phyloP scores from a whole-genome alignment of 73 alveolate genomes.

The Effrenium voratum region DNA sequence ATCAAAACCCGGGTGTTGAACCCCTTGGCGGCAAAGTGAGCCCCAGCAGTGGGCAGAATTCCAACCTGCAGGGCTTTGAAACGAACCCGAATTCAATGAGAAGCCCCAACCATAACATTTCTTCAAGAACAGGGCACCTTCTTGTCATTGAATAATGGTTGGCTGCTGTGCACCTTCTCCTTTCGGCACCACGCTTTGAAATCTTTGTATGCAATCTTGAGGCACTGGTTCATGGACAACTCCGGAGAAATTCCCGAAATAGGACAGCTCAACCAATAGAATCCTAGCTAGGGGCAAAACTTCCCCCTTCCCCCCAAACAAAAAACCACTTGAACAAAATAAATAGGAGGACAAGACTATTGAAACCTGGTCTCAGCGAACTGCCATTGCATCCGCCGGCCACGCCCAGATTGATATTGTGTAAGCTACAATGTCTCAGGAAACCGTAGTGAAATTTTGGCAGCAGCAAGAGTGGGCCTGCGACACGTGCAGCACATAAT shows the following conservation, averaged over 20 bases:
- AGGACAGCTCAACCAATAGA: conserved; percentile 3
- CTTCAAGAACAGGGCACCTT: background rate
- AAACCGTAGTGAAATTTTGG: background rate
- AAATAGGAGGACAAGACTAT: too few relatives aligned
- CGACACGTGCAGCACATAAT: too few relatives aligned
- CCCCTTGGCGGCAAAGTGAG: conserved; percentile 25
- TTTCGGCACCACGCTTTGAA: background rate
- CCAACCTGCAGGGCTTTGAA: too few relatives aligned
- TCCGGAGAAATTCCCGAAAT: background rate
- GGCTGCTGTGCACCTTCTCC: background rate
- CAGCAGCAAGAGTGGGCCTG: conserved; percentile 13
- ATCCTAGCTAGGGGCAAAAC: background rate
- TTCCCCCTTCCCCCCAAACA: too few relatives aligned
- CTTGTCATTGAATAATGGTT: background rate
- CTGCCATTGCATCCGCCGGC: background rate
- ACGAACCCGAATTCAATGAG: too few relatives aligned
- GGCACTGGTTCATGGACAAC: background rate
- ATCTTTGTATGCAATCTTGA: background rate
- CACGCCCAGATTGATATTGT: conserved; percentile 12
- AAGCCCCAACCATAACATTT: too few relatives aligned
- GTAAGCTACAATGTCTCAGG: conserved; percentile 37
- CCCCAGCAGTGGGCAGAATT: too few relatives aligned
- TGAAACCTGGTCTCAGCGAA: background rate
- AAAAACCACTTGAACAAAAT: too few relatives aligned
- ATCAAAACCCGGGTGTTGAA: conserved; percentile 13